Conservation (phyloP, 805 yeast species). For the Spathaspora hagerdaliae region DNA sequence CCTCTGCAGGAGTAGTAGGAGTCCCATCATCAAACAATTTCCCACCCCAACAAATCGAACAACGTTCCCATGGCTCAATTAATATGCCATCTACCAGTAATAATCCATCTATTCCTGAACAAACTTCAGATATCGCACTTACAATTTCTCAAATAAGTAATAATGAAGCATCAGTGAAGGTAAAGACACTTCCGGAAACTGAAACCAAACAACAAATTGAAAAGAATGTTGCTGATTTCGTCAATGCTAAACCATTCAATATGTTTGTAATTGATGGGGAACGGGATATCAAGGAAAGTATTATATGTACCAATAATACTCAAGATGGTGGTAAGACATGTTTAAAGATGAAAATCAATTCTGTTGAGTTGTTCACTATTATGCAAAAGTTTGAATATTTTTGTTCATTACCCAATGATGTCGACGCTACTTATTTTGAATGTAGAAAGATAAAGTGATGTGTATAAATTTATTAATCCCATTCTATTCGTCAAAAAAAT, state of each 20-base stretch:
- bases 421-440: conserved; percentile 49
- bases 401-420: conserved; percentile 47
- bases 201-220: background rate
- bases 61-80: conserved; percentile 23
- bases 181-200: conserved; percentile 4
- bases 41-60: conserved; percentile 17
- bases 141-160: conserved; percentile 25
- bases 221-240: conserved; percentile 24
- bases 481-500: background rate
- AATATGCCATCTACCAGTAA: conserved; percentile 6
- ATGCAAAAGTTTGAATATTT: conserved; percentile 49
- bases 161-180: conserved; percentile 5
- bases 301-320: conserved; percentile 43
- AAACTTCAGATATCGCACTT: conserved; percentile 20
- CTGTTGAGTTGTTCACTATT: conserved; percentile 41
- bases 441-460: conserved; percentile 36
- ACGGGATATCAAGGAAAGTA: conserved; percentile 31
- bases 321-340: conserved; percentile 44
- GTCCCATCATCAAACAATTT: background rate
- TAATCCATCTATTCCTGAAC: background rate
- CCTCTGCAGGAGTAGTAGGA: background rate
- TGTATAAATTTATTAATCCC: too few relatives aligned
- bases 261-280: conserved; percentile 42
- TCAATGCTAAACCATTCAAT: conserved; percentile 25
- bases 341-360: conserved; percentile 36